Evolutionary conservation across 148 eudicot species (phyloP), one percentile per base, ranked within the genome.

Genomic region (Rhododendron griersonianum): DNA sequence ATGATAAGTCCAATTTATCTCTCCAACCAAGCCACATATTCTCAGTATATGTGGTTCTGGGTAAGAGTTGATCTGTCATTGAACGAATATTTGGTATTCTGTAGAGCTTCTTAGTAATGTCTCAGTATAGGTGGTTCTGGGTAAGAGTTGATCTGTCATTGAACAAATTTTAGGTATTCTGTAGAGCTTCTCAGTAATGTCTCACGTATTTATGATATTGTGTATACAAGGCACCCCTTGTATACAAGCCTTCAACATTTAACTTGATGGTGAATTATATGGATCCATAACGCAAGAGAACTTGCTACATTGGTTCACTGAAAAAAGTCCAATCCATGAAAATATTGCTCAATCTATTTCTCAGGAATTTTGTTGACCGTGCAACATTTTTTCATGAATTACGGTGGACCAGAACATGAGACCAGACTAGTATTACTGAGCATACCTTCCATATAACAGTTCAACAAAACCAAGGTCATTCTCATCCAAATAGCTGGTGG

Each of bases 381-480:
- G 35, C 75, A 28, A 28, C 75, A 69, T 69, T 11, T 28, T 28
- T 6, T 25, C 41, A 30, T 30, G 76, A 33, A 71, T 69, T 25
- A 69, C 11, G 37, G 18, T 69, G 37, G 75, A 71, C 81, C 41
- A 55, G 84, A 11, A 81, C 75, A 82, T 28, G 25, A 81, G 41
- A 65, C 3, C 23, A 78, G 48, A n/a, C 55, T 19, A 28, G 79
- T 41, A 30, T 19, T 75, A 14, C 16, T 21, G 4, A 82, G 39
- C 83, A 73, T 83, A 92, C 95, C 94, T 93, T 89, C 94, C 98
- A 77, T 92, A 87, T 71, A 96, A 86, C 81, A 91, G 86, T 75
- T 87, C 89, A 57, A 93, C 79, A 82, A 93, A 93, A 85, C 89
- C 88, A 84, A 87, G 84, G 77, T 87, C 89, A 30, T 88, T 84